Conservation (phyloP, 768 basidiomycete genomes). For the Nidularia pulvinata region DNA sequence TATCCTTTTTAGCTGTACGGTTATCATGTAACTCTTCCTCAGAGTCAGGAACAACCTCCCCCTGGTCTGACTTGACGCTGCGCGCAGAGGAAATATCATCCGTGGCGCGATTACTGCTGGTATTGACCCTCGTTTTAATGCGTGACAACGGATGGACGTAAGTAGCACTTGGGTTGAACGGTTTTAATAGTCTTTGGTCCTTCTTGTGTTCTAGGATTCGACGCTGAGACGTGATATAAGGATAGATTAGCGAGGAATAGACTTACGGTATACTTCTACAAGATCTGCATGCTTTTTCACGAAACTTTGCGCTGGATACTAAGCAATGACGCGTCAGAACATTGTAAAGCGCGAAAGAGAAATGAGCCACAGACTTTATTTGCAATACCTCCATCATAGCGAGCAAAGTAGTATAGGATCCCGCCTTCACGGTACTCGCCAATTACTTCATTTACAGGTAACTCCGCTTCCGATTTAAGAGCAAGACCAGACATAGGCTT, state of each 20-base stretch:
- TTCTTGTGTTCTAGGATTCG: slow-evolving; percentile 43
- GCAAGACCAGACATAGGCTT: slow-evolving; percentile 27
- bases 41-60: slow-evolving; percentile 25
- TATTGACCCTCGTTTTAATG: slow-evolving; percentile 31
- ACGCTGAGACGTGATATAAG: slow-evolving; percentile 5
- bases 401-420: slow-evolving; percentile 60
- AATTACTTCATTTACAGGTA: slow-evolving; percentile 46
- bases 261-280: slow-evolving; percentile 58
- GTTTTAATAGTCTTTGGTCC: slow-evolving; percentile 33
- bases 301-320: slow-evolving; percentile 46
- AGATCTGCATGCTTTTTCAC: slow-evolving; percentile 35
- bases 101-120: slow-evolving; percentile 19
- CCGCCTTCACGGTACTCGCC: slow-evolving; percentile 47
- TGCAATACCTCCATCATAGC: slow-evolving; percentile 54
- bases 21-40: slow-evolving; percentile 21
- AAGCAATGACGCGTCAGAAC: slow-evolving; percentile 23
- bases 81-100: slow-evolving; percentile 20
- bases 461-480: slow-evolving; percentile 25
- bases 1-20: too few species aligned
- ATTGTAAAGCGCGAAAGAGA: slow-evolving; percentile 5
- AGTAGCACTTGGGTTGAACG: slow-evolving; percentile 61
- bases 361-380: slow-evolving; percentile 43
- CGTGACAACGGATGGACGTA: slow-evolving; percentile 65
- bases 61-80: slow-evolving; percentile 15
- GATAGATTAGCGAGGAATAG: slow-evolving; percentile 1